These are phyloP conservation scores for Apostasia ramifera DNA, from an alignment of 106 monocot genomes.

Conservation along the genomic window DNA sequence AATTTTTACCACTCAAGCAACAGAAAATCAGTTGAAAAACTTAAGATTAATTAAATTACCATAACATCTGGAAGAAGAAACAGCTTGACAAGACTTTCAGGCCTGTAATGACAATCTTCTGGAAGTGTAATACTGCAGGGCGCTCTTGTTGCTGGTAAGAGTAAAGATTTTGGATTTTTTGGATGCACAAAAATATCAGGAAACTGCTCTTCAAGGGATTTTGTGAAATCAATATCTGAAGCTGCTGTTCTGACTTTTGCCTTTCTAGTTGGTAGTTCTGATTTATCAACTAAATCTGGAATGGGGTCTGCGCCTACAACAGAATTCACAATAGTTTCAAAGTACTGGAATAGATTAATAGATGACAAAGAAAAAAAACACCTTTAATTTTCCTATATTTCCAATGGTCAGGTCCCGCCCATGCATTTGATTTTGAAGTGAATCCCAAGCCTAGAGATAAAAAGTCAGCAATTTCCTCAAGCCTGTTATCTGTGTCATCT, in stretches of 20 bases:
- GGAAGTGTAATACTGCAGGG: conserved; percentile 63
- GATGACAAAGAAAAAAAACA: conserved; percentile 5
- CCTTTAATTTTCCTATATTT: conserved; percentile 84
- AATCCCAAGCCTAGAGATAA: conserved; percentile 73
- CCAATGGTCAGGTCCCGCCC: conserved; percentile 99
- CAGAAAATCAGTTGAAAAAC: neutral
- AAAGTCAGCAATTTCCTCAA: conserved; percentile 62
- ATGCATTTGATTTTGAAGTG: conserved; percentile 76
- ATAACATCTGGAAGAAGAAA: conserved; percentile 61
- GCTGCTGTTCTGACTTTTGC: conserved; percentile 34
- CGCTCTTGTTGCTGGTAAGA: conserved; percentile 41
- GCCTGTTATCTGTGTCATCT: conserved; percentile 29
- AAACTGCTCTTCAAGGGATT: conserved; percentile 41
- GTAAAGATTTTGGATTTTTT: conserved; percentile 54
- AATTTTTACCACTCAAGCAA: neutral
- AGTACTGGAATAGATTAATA: neutral
- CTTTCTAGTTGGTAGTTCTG: conserved; percentile 34
- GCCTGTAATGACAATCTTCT: conserved; percentile 91
- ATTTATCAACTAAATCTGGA: conserved; percentile 20
- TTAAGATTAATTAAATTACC: conserved; percentile 35
- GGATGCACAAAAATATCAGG: conserved; percentile 51
- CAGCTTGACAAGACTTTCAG: conserved; percentile 80
- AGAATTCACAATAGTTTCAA: neutral
- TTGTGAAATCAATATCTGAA: conserved; percentile 58
- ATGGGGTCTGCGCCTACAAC: conserved; percentile 38